Base-by-base conservation (phyloP, 345 rosid species). In the Diplotaxis tenuifolia region DNA sequence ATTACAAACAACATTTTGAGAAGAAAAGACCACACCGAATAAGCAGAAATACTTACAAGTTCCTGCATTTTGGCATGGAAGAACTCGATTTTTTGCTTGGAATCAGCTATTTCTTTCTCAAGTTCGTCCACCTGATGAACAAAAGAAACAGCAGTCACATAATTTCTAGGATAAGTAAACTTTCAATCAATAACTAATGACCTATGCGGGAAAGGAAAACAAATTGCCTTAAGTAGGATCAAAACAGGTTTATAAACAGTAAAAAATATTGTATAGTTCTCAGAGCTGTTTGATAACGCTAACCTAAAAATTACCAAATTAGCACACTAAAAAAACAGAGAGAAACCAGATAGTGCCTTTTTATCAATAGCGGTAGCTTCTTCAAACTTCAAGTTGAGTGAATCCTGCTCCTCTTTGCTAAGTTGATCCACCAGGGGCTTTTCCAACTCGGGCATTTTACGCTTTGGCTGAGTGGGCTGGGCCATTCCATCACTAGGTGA, bases 41-140 rank as follows among this genome's bases (percentile, higher is more conserved):
- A 61, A 12, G 68, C 63, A 76, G 52, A 70, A 16, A 63, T 36
- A 75, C 97, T 89, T 81, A 93, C 97, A 70, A 93, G 85, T 83
- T 93, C 98, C 83, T 93, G 98, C 98, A 91, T 91, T 90, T 89
- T 93, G 73, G 82, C 75, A 58, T 83, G 88, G 80, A 55, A 91
- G 81, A 84, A 91, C 67, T 93, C 97, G 75, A 85, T 86, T 83
- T 91, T 91, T 80, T 85, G 85, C 78, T 83, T 89, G 45, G 96
- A 83, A 38, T 90, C 92, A 59, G 76, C 74, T 75, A 91, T 88
- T 76, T 91, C 93, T 83, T 84, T 91, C 81, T 93, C 98, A 82
- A 91, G 81, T 62, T 91, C 96, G 63, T 86, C 94, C 49, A 89
- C 98, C 98, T 93, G 70, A 70, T 84, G 4, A n/a, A 67, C 68